Evolutionary conservation across 257 asterid species (phyloP).

Genomic region (Capsicum chinense): DNA sequence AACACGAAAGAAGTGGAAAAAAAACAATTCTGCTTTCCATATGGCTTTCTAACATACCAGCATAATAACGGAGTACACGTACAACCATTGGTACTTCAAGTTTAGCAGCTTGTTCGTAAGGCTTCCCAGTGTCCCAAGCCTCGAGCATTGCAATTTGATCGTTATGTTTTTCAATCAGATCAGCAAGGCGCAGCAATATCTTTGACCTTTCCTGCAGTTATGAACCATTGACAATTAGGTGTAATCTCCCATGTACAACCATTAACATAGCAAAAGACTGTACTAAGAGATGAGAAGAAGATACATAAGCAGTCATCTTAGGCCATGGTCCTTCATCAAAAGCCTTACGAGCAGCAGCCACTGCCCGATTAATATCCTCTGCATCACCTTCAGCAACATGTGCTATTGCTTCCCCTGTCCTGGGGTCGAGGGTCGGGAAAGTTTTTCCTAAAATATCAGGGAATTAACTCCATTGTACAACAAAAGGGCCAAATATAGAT

Average conservation of each 20-base stretch:
- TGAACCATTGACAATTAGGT: neutral
- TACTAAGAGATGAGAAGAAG: conserved; percentile 10
- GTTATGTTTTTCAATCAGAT: conserved; percentile 86
- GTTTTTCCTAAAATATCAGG: conserved; percentile 64
- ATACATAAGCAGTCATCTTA: conserved; percentile 87
- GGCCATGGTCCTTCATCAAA: conserved; percentile 99
- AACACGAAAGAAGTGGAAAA: neutral
- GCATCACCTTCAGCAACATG: conserved; percentile 91
- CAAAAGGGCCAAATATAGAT: neutral
- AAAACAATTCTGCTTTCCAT: neutral
- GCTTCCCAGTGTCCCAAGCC: conserved; percentile 94
- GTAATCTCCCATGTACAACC: neutral
- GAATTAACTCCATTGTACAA: conserved; percentile 26
- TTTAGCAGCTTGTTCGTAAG: conserved; percentile 69
- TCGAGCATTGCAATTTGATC: conserved; percentile 91
- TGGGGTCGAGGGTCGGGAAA: conserved; percentile 84
- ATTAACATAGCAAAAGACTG: neutral
- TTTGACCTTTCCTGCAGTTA: conserved; percentile 76
- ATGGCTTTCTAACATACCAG: conserved; percentile 55
- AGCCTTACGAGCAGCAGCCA: conserved; percentile 89
- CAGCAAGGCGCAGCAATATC: conserved; percentile 77
- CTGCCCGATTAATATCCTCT: conserved; percentile 86
- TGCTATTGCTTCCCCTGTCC: conserved; percentile 89
- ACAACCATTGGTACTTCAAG: conserved; percentile 81
- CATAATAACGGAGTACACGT: conserved; percentile 79